A percentile compares a stretch with the other conserved stretches of the same genome.
Evolutionary conservation across 2,329 filamentous ascomycete genomes (phyloP).

Genomic region (Fusarium domesticum): DNA sequence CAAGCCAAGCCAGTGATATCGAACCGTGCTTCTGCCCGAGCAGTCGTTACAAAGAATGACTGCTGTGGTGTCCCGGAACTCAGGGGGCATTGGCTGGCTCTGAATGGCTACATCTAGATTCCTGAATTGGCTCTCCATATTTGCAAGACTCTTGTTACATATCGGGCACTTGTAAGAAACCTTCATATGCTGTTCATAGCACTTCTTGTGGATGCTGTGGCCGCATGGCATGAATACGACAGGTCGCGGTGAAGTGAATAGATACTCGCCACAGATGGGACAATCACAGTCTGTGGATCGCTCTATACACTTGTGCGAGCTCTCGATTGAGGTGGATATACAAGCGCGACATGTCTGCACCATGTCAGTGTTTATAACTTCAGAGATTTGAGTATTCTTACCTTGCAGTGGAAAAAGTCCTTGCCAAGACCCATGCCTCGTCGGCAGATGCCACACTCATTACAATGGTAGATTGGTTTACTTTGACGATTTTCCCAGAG

Average conservation of each 20-base stretch:
- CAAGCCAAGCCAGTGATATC: constrained; percentile 91
- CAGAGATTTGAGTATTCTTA: constrained; percentile 38
- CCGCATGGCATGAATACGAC: constrained; percentile 95
- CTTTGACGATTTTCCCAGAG: constrained; percentile 91
- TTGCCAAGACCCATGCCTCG: constrained; percentile 89
- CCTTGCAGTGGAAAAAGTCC: constrained; percentile 98
- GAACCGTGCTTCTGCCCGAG: constrained; percentile 77
- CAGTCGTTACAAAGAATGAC: constrained; percentile 95
- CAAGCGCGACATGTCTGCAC: constrained; percentile 83
- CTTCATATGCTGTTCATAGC: constrained; percentile 83
- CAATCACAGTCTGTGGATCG: constrained; percentile 92
- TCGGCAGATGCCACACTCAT: constrained; percentile 92
- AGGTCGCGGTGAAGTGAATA: constrained; percentile 85
- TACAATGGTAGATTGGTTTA: constrained; percentile 94
- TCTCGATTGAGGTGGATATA: constrained; percentile 82
- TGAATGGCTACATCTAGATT: constrained; percentile 86
- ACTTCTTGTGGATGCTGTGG: constrained; percentile 89
- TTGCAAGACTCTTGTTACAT: constrained; percentile 93
- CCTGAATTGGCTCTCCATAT: constrained; percentile 94
- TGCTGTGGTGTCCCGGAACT: constrained; percentile 76
- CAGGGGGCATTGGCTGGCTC: constrained; percentile 84
- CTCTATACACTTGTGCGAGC: constrained; percentile 90
- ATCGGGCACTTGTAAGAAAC: constrained; percentile 94
- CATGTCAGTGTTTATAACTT: constrained; percentile 15
- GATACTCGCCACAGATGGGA: constrained; percentile 93